These are phyloP conservation scores for Eucalyptus camaldulensis DNA, from an alignment of 345 rosid genomes.

Conservation along the genomic window DNA sequence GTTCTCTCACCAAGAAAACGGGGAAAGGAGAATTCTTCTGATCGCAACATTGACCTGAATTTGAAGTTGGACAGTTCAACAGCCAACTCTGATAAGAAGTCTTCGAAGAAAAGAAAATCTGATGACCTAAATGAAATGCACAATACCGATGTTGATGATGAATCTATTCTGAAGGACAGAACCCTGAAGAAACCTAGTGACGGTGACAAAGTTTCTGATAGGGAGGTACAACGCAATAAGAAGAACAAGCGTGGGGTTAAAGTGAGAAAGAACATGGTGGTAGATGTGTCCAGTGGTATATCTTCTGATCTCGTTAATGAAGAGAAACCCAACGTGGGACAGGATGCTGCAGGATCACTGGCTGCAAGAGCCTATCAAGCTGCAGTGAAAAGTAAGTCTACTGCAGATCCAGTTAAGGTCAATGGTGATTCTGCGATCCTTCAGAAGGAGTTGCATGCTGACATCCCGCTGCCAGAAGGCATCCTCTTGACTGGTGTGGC, in stretches of 20 bases:
- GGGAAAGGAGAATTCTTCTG: slow-evolving; percentile 51
- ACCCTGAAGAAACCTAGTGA: slow-evolving; percentile 1
- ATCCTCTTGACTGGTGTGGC: slow-evolving; percentile 30
- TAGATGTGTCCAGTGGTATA: not conserved
- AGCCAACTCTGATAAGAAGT: slow-evolving; percentile 1
- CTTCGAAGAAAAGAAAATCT: slow-evolving; percentile 22
- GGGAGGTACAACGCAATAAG: not conserved
- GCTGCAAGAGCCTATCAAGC: not conserved
- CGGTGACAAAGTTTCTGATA: not conserved
- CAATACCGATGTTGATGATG: slow-evolving; percentile 6
- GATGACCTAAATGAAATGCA: slow-evolving; percentile 24
- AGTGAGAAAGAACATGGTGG: not conserved
- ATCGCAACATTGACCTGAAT: slow-evolving; percentile 15
- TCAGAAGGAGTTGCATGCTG: slow-evolving; percentile 8
- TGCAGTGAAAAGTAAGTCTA: not conserved
- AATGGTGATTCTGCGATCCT: not conserved
- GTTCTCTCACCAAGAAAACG: slow-evolving; percentile 15
- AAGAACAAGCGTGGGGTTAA: not conserved
- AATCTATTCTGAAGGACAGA: not conserved
- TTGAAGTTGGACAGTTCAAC: not conserved
- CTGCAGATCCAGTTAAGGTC: not conserved
- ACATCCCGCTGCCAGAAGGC: slow-evolving; percentile 42
- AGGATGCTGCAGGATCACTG: not conserved
- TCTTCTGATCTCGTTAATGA: not conserved
- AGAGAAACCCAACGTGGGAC: not conserved